Percentiles rank a stretch among this genome's conserved stretches.
These are phyloP conservation scores for Beta vulgaris DNA, from an alignment of 148 eudicot genomes.

Conservation along the genomic window DNA sequence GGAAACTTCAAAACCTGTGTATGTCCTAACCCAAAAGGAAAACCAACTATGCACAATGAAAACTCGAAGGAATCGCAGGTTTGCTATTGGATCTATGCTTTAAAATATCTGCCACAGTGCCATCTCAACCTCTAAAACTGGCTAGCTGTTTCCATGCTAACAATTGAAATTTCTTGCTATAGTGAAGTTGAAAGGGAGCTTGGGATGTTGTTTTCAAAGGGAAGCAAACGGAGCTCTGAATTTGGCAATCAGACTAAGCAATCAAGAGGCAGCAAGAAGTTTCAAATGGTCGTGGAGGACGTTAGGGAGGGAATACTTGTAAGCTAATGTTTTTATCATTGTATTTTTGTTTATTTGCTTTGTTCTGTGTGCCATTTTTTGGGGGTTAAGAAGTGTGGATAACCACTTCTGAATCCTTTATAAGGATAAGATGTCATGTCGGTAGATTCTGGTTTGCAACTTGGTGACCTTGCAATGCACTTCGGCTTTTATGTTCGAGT, in stretches of 20 bases:
- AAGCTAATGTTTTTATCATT: constrained; percentile 34
- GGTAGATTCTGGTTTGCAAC: not conserved
- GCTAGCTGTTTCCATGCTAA: constrained; percentile 18
- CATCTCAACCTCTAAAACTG: not conserved
- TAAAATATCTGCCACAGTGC: too few species aligned
- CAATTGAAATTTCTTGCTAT: constrained; percentile 25
- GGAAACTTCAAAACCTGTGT: constrained; percentile 78
- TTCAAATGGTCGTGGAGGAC: constrained; percentile 97
- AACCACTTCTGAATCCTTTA: not conserved
- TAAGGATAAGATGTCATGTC: too few species aligned
- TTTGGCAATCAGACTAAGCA: constrained; percentile 57
- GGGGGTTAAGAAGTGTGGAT: not conserved
- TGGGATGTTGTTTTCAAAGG: constrained; percentile 76
- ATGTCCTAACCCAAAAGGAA: constrained; percentile 85
- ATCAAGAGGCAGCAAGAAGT: constrained; percentile 48
- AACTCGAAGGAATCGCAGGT: constrained; percentile 90
- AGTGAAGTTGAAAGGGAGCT: constrained; percentile 98
- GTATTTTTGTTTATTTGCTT: not conserved
- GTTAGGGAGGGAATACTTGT: constrained; percentile 91
- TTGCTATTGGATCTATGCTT: constrained; percentile 1
- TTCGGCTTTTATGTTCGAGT: not conserved
- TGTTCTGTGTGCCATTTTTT: not conserved
- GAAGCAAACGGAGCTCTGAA: constrained; percentile 45
- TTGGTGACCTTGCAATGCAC: not conserved
- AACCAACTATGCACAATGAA: constrained; percentile 96